Percentiles rank a stretch among this genome's conserved stretches.
Conservation (phyloP, 192 early-diverging fungal genomes). For the Spinellus fusiger region DNA sequence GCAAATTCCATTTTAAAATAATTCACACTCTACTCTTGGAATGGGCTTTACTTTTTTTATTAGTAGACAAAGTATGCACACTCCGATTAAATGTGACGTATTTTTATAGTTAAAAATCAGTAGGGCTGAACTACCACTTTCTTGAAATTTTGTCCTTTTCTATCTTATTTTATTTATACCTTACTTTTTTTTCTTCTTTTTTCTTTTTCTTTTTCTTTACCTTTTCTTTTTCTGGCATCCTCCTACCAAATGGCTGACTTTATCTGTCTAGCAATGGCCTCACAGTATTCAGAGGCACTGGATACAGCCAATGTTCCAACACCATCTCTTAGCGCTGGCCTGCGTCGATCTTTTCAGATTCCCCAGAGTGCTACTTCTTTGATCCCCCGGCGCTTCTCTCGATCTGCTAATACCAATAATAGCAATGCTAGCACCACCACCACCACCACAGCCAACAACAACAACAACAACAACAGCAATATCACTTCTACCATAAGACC, state of each 20-base stretch:
- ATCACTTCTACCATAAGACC: too few species aligned
- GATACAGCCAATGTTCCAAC: not conserved
- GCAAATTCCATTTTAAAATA: too few species aligned
- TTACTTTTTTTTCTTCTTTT: constrained; percentile 2
- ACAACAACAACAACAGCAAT: too few species aligned
- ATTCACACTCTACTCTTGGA: too few species aligned
- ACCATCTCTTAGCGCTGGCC: too few species aligned
- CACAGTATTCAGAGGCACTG: constrained; percentile 1
- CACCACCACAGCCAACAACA: too few species aligned
- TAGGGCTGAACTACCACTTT: not conserved
- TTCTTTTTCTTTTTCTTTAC: not conserved
- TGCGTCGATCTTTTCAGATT: too few species aligned
- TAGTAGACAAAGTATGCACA: not conserved
- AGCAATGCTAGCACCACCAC: too few species aligned
- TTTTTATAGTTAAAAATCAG: not conserved
- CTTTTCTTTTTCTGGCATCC: not conserved
- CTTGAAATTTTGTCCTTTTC: not conserved
- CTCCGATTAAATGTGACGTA: not conserved
- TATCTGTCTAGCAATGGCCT: constrained; percentile 18
- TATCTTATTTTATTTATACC: constrained; percentile 2
- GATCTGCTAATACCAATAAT: too few species aligned
- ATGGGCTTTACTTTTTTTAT: too few species aligned
- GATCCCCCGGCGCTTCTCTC: too few species aligned
- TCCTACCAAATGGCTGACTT: constrained; percentile 14
- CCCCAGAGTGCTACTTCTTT: too few species aligned